A percentile compares a stretch with the other conserved stretches of the same genome.
Evolutionary conservation across 192 early-diverging fungal species (phyloP).

Genomic region (Backusella liffmaniae): DNA sequence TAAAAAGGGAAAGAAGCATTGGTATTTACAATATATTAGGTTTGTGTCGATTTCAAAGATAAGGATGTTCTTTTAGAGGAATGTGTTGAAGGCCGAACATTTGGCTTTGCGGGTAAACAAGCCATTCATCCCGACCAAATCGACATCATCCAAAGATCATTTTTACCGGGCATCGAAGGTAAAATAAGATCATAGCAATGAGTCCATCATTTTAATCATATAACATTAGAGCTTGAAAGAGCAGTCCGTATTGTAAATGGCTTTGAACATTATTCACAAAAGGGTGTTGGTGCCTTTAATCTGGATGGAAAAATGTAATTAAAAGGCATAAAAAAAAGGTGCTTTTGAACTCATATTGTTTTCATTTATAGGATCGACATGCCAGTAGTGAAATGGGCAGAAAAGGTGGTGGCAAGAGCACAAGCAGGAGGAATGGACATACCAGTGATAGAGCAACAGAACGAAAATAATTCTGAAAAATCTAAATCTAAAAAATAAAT

Average conservation of each 20-base stretch:
- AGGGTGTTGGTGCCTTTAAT: constrained; percentile 88
- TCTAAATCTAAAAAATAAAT: constrained; percentile 6
- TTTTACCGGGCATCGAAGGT: constrained; percentile 71
- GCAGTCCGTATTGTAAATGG: constrained; percentile 73
- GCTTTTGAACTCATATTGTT: too few relatives aligned
- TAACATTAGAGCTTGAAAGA: constrained; percentile 52
- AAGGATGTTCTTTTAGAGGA: constrained; percentile 70
- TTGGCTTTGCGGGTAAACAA: constrained; percentile 97
- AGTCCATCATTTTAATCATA: not conserved
- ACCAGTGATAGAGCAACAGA: constrained; percentile 13
- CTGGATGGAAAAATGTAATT: constrained; percentile 88
- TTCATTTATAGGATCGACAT: constrained; percentile 59
- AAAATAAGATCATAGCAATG: not conserved
- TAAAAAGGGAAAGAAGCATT: not conserved
- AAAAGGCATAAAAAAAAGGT: too few relatives aligned
- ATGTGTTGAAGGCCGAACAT: constrained; percentile 79
- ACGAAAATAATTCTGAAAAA: not conserved
- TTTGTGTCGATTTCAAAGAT: constrained; percentile 88
- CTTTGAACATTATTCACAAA: constrained; percentile 57
- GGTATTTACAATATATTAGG: constrained; percentile 30
- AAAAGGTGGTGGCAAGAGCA: constrained; percentile 64
- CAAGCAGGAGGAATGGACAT: constrained; percentile 55
- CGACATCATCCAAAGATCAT: constrained; percentile 75
- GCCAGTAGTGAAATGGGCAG: constrained; percentile 92
- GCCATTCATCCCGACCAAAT: constrained; percentile 92